Evolutionary conservation across 2,329 filamentous ascomycete species (phyloP), one percentile per base, ranked within the genome.

Genomic region (Neurospora sp.): DNA sequence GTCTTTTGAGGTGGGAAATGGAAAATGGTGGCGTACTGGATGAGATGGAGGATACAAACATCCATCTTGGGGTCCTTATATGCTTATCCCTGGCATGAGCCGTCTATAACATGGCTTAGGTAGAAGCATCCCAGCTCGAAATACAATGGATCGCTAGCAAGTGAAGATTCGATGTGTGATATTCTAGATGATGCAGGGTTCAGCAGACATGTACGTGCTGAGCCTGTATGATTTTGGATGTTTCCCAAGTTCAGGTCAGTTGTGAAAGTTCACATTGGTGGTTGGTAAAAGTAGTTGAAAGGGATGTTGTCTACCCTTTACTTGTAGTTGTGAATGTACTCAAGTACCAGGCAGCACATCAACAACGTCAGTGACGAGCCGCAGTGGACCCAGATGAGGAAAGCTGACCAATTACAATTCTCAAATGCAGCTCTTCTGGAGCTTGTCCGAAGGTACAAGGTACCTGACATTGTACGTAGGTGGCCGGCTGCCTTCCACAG

Each of bases 311-410:
- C 52, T 36, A 62, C 52, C 23, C 52, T 19, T 46, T 23, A 46
- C 19, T 19, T n/a, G n/a, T 11, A 19, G n/a, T 36, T 7, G 33
- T 36, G 33, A 36, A 36, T 46, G 42, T 23, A 46, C n/a, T 10
- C 4, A 23, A 9, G 42, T 46, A 46, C 42, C 33, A 36, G 76
- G 76, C 76, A 77, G 74, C 76, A 75, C 73, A 74, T 75, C 72
- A 74, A 76, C 74, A 76, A 77, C 76, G 76, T 77, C 76, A 77
- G 62, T 69, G 74, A 75, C 71, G 72, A 70, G 71, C 71, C 71
- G 70, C 69, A 70, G 70, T 71, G 70, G 72, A 69, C 69, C 72
- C 43, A 23, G 28, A 7, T 33, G 7, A 62, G 15, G 3, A 1
- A 3, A 9, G 9, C 13, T 3, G 28, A 17, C 52, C 52, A 62